A percentile compares a stretch with the other conserved stretches of the same genome.
Evolutionary conservation across 2,329 filamentous ascomycete genomes (phyloP).

Genomic region (Exophiala viscosa): DNA sequence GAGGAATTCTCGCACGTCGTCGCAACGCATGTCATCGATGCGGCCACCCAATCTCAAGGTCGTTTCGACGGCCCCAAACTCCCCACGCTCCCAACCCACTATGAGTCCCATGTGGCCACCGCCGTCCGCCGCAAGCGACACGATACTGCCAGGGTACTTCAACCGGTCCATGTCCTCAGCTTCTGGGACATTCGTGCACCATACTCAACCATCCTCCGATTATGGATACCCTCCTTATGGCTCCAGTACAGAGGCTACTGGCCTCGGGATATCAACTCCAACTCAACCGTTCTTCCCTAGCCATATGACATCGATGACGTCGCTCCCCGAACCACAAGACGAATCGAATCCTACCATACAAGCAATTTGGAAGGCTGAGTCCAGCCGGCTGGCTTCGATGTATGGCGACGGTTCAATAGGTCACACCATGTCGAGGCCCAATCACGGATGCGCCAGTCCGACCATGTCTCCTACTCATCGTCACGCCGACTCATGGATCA

Average conservation of each 20-base stretch:
- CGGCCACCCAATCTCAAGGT: slow-evolving; percentile 3
- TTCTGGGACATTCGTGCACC: not conserved
- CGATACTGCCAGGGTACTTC: not conserved
- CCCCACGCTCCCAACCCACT: slow-evolving; percentile 3
- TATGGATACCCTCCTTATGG: not conserved
- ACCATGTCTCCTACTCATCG: not conserved
- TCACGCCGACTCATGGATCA: not conserved
- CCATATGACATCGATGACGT: slow-evolving; percentile 17
- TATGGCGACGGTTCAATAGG: slow-evolving; percentile 21
- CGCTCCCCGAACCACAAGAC: slow-evolving; percentile 16
- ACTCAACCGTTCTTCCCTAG: slow-evolving; percentile 5
- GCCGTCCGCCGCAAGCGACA: slow-evolving; percentile 8
- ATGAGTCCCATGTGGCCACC: slow-evolving; percentile 8
- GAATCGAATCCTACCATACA: slow-evolving; percentile 25
- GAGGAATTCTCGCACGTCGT: slow-evolving; percentile 9
- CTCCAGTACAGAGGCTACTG: not conserved
- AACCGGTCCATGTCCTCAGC: not conserved
- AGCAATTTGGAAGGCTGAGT: slow-evolving; percentile 29
- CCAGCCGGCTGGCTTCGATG: slow-evolving; percentile 24
- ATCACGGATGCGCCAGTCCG: slow-evolving; percentile 1
- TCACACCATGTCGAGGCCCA: slow-evolving; percentile 8
- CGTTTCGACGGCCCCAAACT: slow-evolving; percentile 17
- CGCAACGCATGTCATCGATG: slow-evolving; percentile 3
- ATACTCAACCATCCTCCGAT: slow-evolving; percentile 5
- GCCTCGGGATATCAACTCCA: slow-evolving; percentile 11